These are phyloP conservation scores for Talaromyces sp. DNA, from an alignment of 2,329 filamentous ascomycete species.

Conservation along the genomic window DNA sequence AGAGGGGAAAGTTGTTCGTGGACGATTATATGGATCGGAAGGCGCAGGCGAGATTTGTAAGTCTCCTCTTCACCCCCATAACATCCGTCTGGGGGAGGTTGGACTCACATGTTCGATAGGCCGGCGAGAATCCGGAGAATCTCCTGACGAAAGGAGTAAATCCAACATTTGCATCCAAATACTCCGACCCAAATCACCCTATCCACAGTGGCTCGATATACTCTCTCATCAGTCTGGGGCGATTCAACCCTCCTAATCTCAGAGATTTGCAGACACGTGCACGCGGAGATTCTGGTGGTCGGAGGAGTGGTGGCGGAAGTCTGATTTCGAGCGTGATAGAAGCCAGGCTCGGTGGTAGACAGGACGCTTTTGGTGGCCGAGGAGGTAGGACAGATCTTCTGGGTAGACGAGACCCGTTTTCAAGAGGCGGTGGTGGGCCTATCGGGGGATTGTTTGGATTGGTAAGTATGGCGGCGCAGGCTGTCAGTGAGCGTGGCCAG, in stretches of 20 bases:
- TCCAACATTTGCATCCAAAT: slow-evolving; percentile 12
- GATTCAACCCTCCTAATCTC: not conserved
- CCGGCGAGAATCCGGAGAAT: slow-evolving; percentile 9
- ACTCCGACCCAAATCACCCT: slow-evolving; percentile 16
- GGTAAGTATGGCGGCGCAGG: slow-evolving; percentile 5
- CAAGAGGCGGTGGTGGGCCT: not conserved
- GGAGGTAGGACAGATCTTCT: not conserved
- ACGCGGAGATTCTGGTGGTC: not conserved
- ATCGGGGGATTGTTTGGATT: not conserved
- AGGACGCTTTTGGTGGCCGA: not conserved
- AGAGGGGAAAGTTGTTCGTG: slow-evolving; percentile 11
- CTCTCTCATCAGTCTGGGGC: not conserved
- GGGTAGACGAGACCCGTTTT: not conserved
- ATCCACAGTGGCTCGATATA: slow-evolving; percentile 9
- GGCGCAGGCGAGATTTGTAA: slow-evolving; percentile 15
- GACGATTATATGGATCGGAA: slow-evolving; percentile 16
- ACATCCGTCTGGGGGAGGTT: too few relatives aligned
- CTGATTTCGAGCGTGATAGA: not conserved
- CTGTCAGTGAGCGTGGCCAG: slow-evolving; percentile 3
- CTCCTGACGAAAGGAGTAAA: slow-evolving; percentile 7
- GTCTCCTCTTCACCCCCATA: not conserved
- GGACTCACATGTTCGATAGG: not conserved
- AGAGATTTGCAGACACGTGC: not conserved
- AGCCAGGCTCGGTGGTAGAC: not conserved
- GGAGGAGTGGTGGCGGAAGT: not conserved